phyloP scores from a whole-genome alignment of 441 rosid species.

The Raphanus hybrid region DNA sequence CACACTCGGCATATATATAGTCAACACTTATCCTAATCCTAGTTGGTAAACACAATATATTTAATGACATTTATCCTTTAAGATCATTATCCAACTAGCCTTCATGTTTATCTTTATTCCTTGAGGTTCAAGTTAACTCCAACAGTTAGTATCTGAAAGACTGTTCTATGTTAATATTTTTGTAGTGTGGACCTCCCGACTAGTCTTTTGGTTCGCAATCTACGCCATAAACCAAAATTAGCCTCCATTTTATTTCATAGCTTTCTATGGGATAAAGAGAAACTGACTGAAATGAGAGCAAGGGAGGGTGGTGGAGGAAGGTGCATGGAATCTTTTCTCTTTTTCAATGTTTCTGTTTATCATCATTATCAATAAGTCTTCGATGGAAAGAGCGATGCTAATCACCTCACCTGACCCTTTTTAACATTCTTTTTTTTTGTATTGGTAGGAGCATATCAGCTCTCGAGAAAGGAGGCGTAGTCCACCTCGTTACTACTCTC shows the following conservation, averaged over 20 bases:
- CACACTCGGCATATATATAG: too few species aligned
- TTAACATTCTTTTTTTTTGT: not conserved
- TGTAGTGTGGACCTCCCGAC: too few species aligned
- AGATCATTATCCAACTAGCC: too few species aligned
- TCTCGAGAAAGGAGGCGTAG: constrained; percentile 64
- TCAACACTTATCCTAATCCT: too few species aligned
- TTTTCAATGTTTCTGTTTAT: not conserved
- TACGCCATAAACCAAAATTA: not conserved
- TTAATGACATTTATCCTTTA: too few species aligned
- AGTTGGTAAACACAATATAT: too few species aligned
- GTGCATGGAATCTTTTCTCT: constrained; percentile 16
- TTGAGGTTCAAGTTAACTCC: too few species aligned
- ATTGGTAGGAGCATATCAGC: constrained; percentile 46
- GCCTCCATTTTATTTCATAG: not conserved
- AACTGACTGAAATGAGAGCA: constrained; percentile 66
- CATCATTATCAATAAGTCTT: not conserved
- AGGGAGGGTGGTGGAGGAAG: constrained; percentile 59
- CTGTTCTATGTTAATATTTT: too few species aligned
- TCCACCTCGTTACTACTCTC: constrained; percentile 53
- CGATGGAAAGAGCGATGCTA: not conserved
- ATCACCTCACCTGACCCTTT: not conserved
- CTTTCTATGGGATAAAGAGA: constrained; percentile 32
- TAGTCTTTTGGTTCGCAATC: too few species aligned
- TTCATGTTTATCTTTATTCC: too few species aligned
- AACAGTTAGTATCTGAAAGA: too few species aligned